Base-by-base conservation (phyloP, 2,329 filamentous ascomycete species). In the Trichoderma cornu-damae region DNA sequence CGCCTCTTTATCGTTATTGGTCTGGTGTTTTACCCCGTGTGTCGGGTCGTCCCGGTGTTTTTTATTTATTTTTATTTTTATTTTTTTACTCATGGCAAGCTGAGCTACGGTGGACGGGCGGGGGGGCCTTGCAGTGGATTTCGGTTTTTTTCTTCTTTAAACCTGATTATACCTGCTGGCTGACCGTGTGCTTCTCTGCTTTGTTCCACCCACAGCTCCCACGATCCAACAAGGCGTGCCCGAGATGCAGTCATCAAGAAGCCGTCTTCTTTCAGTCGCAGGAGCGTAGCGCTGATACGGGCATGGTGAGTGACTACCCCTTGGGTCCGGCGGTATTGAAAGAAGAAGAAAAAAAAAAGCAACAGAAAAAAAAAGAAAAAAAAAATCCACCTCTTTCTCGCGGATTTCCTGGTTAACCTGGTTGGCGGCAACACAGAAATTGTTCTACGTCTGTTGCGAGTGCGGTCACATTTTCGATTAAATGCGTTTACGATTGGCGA, bases 211-310 rank as follows among this genome's bases (percentile, higher is more conserved):
- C 79, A 70, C 83, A 96, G 92, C 89, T 97, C 72, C 94, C 94
- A 63, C 87, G 92, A 68, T 87, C 90, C 67, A 89, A 90, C 71
- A 90, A 89, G 75, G 81, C 82, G 60, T 99, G 94, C 76, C 90
- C 91, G 52, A 82, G 79, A 65, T 99, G 95, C 79, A 81, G 83
- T 64, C 88, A 94, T 72, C 84, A 85, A 65, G 92, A 97, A 75
- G 91, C 92, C 44, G 95, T 99, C 60, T 99, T 96, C 77, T 99
- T 99, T 79, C 94, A 99, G 77, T 96, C 92, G 61, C 94, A 99
- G 72, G 92, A 97, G 78, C 88, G 94, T 74, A 96, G 88, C 65
- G 90, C 90, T 48, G 92, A 97, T 74, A 99, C 94, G 43, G 94
- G 94, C 77, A 99, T 99, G 94, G 94, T 97, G 75, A 80, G 88